phyloP scores from a whole-genome alignment of 495 filamentous ascomycete species.

The Lasiosphaeria ovina region DNA sequence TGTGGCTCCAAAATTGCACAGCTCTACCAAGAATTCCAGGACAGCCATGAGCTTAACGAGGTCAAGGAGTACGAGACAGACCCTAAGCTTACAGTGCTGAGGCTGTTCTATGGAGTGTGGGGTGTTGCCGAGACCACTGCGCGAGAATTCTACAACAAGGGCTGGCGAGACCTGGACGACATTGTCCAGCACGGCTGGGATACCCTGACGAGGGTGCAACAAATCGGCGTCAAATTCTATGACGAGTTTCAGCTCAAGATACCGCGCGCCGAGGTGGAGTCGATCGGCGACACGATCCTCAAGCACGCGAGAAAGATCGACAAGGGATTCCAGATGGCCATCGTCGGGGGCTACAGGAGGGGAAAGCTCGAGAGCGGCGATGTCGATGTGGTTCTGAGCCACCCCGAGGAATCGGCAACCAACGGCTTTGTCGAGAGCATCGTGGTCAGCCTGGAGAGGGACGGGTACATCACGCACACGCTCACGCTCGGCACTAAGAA shows the following conservation, averaged over 20 bases:
- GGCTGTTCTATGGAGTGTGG: constrained; percentile 78
- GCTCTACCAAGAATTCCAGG: constrained; percentile 74
- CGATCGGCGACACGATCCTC: constrained; percentile 61
- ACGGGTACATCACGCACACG: constrained; percentile 76
- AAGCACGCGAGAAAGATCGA: constrained; percentile 57
- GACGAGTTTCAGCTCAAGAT: constrained; percentile 77
- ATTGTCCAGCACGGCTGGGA: constrained; percentile 82
- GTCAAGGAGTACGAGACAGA: constrained; percentile 64
- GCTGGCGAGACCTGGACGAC: constrained; percentile 73
- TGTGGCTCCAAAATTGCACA: constrained; percentile 78
- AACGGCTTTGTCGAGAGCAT: constrained; percentile 63
- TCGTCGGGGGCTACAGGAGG: constrained; percentile 83
- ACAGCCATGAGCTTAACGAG: constrained; percentile 56
- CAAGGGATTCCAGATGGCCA: constrained; percentile 62
- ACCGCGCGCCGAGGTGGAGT: constrained; percentile 68
- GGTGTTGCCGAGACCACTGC: constrained; percentile 86
- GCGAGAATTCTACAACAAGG: constrained; percentile 76
- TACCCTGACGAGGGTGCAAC: constrained; percentile 70
- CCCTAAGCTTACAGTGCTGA: constrained; percentile 59
- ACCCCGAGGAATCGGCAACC: constrained; percentile 68
- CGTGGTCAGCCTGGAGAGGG: constrained; percentile 64
- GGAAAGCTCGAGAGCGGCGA: constrained; percentile 75
- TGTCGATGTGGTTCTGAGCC: constrained; percentile 82
- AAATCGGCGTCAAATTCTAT: constrained; percentile 95
- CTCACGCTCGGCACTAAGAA: constrained; percentile 64